Evolutionary conservation across 805 yeast species (phyloP), one percentile per base, ranked within the genome.

Genomic region (Candida sithepensis): DNA sequence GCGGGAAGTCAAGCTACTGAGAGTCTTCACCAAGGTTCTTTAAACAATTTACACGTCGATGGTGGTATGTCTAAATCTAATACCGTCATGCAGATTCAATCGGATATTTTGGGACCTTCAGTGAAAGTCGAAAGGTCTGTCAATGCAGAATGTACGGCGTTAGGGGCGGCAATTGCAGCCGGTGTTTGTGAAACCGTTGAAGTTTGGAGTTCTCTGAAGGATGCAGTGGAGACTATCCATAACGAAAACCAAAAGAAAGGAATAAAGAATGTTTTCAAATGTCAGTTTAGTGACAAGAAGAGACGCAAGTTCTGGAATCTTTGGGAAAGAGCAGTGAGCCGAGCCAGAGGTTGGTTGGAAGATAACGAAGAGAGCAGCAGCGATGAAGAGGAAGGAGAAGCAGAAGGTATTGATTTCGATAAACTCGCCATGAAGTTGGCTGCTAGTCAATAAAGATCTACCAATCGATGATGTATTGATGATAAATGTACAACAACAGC

Each of bases 161-260:
- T 91, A 52, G 98, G 98, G 24, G 96, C 96, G 7, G 97, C 97
- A 4, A 86, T 92, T 55, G 97, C 97, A 24, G 96, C 98, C 2
- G 96, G 97, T 12, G 71, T 90, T 59, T 71, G 79, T 14, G 70
- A 81, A 13, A 67, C 72, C 21, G 79, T 81, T 19, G 77, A 87
- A 39, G 66, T 89, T 41, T 91, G 97, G 96, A 74, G 74, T 47
- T 79, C 81, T 55, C 70, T 90, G 52, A 84, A 78, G 44, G 96
- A 90, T 50, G 85, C 87, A 39, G 72, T 67, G 49, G 66, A 61
- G 6, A 61, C 66, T 41, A 63, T 79, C 44, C 62, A 66, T 42
- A 69, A 70, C 42, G 63, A 58, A 56, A 45, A 40, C 40, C 16
- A 12, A 13, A 46, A 33, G 52, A 23, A 34, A 45, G 39, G 43